Conservation (phyloP, 805 yeast genomes). For the Torulaspora maleeae region DNA sequence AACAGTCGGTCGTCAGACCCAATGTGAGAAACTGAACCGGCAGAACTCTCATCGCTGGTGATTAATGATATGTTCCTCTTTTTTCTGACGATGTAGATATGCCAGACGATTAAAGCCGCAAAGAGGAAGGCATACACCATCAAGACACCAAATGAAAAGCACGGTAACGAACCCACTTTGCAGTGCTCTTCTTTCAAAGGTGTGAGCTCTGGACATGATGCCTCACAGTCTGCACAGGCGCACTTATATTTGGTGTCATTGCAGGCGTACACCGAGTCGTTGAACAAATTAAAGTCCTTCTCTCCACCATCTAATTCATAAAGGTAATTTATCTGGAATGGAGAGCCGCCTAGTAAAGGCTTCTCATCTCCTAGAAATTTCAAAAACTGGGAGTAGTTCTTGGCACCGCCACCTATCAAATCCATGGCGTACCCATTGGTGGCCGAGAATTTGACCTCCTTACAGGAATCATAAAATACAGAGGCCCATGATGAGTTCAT, state of each 20-base stretch:
- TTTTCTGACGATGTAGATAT: constrained; percentile 20
- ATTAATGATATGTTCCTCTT: constrained; percentile 24
- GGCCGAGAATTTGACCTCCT: constrained; percentile 83
- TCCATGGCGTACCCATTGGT: constrained; percentile 97
- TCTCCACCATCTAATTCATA: constrained; percentile 38
- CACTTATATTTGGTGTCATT: constrained; percentile 63
- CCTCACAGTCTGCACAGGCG: constrained; percentile 87
- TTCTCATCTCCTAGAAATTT: constrained; percentile 93
- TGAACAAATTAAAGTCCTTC: constrained; percentile 22
- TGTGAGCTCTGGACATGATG: constrained; percentile 68
- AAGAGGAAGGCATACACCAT: constrained; percentile 42
- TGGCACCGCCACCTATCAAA: constrained; percentile 95
- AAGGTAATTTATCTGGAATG: constrained; percentile 81
- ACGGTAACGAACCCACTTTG: constrained; percentile 58
- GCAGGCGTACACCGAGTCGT: constrained; percentile 42
- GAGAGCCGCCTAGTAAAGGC: constrained; percentile 91
- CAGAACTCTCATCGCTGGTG: constrained; percentile 18
- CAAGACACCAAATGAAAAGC: constrained; percentile 63
- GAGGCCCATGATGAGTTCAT: constrained; percentile 58
- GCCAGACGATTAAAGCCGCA: constrained; percentile 25
- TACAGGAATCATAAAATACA: constrained; percentile 75
- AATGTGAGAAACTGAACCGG: constrained; percentile 12
- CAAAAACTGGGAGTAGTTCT: constrained; percentile 61
- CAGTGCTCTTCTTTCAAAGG: constrained; percentile 44
- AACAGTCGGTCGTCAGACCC: constrained; percentile 15